Conservation (phyloP, 768 basidiomycete genomes). For the Boletus pseudopeckii region DNA sequence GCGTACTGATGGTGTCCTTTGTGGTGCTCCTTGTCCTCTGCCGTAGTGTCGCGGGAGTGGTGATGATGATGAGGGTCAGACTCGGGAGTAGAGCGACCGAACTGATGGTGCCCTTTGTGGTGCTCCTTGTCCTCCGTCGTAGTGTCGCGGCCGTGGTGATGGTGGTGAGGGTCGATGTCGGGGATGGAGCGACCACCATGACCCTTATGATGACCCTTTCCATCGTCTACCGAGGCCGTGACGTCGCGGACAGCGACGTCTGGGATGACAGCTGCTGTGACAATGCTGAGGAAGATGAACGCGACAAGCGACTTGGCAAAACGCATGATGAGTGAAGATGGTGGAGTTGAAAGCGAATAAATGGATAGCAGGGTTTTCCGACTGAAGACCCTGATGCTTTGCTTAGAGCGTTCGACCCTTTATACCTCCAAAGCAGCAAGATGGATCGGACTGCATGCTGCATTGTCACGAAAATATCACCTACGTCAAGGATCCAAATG, state of each 20-base stretch:
- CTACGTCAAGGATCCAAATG: not conserved
- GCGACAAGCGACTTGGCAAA: slow-evolving; percentile 5
- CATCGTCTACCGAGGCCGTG: not conserved
- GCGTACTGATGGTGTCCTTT: not conserved
- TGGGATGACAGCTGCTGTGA: slow-evolving; percentile 4
- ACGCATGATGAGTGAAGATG: slow-evolving; percentile 5
- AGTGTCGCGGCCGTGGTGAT: not conserved
- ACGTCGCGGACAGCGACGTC: not conserved
- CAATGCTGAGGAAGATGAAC: slow-evolving; percentile 1
- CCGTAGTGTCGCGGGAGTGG: not conserved
- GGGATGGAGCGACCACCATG: not conserved
- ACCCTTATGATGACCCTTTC: not conserved
- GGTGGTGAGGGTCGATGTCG: not conserved
- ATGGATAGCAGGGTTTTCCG: not conserved
- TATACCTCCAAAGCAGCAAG: not conserved
- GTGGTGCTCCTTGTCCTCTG: not conserved
- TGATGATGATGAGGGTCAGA: too few relatives aligned
- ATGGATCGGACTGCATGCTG: not conserved
- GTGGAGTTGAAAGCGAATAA: not conserved
- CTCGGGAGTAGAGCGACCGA: too few relatives aligned
- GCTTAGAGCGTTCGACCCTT: not conserved
- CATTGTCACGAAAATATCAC: not conserved
- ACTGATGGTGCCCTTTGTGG: not conserved
- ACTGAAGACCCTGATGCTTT: not conserved
- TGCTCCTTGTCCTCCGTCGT: not conserved